Percentiles rank a stretch among this genome's conserved stretches.
phyloP scores from a whole-genome alignment of 495 filamentous ascomycete genomes.

The Penicillium cinerascens region DNA sequence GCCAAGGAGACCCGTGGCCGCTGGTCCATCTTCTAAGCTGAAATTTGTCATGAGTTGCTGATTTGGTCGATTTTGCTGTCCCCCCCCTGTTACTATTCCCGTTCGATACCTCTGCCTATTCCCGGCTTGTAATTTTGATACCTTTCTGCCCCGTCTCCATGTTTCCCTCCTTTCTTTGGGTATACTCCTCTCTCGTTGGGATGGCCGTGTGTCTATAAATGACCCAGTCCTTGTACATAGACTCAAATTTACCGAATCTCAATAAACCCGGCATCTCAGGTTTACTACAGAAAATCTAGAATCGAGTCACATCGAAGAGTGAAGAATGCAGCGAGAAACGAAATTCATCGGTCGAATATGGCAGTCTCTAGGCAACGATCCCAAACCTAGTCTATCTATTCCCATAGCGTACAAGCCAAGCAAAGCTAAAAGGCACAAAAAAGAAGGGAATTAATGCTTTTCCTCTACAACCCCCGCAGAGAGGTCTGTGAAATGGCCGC shows the following conservation, averaged over 20 bases:
- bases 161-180: conserved; percentile 6
- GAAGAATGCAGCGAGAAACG: background rate
- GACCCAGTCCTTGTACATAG: conserved; percentile 12
- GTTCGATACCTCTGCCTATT: conserved; percentile 15
- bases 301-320: background rate
- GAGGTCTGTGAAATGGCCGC: background rate
- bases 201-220: conserved; percentile 7
- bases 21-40: conserved; percentile 41
- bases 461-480: conserved; percentile 7
- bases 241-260: background rate
- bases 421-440: conserved; percentile 3
- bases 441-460: conserved; percentile 25
- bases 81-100: background rate
- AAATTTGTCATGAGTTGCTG: conserved; percentile 1
- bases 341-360: conserved; percentile 8
- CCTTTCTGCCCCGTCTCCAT: conserved; percentile 4
- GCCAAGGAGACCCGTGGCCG: conserved; percentile 34
- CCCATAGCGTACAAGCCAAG: conserved; percentile 17
- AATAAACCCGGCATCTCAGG: background rate
- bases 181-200: conserved; percentile 6
- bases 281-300: background rate
- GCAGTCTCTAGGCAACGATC: conserved; percentile 10
- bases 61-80: conserved; percentile 6
- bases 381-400: conserved; percentile 21
- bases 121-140: conserved; percentile 1